Evolutionary conservation across 2,329 filamentous ascomycete species (phyloP).

Genomic region (Dothideomycetes sp.): DNA sequence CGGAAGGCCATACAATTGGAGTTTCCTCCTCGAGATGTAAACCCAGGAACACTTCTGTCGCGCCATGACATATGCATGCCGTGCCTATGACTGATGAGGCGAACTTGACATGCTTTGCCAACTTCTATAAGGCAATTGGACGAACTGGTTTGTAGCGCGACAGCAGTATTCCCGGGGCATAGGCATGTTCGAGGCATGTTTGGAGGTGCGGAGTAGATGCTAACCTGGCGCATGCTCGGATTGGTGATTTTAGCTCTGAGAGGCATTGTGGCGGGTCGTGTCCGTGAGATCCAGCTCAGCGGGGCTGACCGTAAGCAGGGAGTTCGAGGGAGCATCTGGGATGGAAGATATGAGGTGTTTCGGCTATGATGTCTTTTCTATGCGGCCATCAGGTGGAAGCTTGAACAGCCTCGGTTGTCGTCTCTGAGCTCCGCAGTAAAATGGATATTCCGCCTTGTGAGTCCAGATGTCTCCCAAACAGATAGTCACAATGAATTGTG

Average conservation of each 20-base stretch:
- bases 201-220: neutral
- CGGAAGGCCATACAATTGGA: too few relatives aligned
- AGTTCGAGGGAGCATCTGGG: conserved; percentile 35
- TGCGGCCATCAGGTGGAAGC: conserved; percentile 7
- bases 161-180: neutral
- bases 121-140: too few relatives aligned
- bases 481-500: too few relatives aligned
- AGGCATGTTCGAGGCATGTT: neutral
- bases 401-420: conserved; percentile 7
- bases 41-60: too few relatives aligned
- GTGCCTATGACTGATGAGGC: too few relatives aligned
- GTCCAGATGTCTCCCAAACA: too few relatives aligned
- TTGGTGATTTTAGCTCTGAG: conserved; percentile 64
- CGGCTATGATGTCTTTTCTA: conserved; percentile 1
- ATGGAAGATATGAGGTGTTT: neutral
- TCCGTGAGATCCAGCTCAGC: conserved; percentile 18
- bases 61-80: too few relatives aligned
- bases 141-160: too few relatives aligned
- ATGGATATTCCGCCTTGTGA: too few relatives aligned
- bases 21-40: too few relatives aligned
- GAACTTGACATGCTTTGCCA: too few relatives aligned
- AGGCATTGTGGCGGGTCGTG: conserved; percentile 48
- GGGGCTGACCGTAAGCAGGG: conserved; percentile 27
- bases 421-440: neutral
- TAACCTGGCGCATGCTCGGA: conserved; percentile 36